Evolutionary conservation across 148 eudicot genomes (phyloP).

Genomic region (Drosera capensis): DNA sequence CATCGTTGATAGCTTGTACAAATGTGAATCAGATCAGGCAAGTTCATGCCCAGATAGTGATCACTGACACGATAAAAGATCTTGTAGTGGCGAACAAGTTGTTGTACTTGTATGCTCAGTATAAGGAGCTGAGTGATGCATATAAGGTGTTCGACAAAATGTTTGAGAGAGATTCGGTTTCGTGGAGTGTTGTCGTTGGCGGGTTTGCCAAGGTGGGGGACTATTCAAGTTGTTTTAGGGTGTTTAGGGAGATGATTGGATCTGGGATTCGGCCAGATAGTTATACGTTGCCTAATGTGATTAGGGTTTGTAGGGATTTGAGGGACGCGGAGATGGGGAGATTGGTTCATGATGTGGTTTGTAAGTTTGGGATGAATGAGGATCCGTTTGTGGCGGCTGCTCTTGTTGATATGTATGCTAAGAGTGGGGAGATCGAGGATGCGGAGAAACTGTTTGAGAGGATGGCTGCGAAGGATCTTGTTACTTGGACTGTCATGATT

Average conservation of each 20-base stretch:
- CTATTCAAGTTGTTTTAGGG: slow-evolving; percentile 9
- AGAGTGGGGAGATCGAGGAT: slow-evolving; percentile 7
- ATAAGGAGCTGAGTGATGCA: slow-evolving; percentile 8
- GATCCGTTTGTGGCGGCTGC: slow-evolving; percentile 10
- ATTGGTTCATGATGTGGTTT: slow-evolving; percentile 11
- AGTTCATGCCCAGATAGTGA: slow-evolving; percentile 15
- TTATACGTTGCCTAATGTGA: slow-evolving; percentile 14
- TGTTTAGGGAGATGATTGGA: slow-evolving; percentile 15
- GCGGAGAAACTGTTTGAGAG: slow-evolving; percentile 11
- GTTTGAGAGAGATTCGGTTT: slow-evolving; percentile 9
- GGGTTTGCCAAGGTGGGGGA: slow-evolving; percentile 17
- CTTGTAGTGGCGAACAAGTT: slow-evolving; percentile 11
- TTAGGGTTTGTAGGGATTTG: slow-evolving; percentile 17
- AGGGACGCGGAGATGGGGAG: slow-evolving; percentile 11
- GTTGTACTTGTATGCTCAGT: slow-evolving; percentile 8
- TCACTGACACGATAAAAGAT: slow-evolving; percentile 8
- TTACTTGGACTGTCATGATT: slow-evolving; percentile 22
- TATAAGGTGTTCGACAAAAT: slow-evolving; percentile 7
- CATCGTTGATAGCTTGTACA: slow-evolving; percentile 13
- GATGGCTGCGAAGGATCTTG: slow-evolving; percentile 15
- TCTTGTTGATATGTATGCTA: slow-evolving; percentile 15
- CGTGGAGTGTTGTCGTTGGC: slow-evolving; percentile 16
- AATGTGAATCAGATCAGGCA: slow-evolving; percentile 8
- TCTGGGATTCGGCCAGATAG: slow-evolving; percentile 10
- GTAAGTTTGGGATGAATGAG: slow-evolving; percentile 8